Conservation (phyloP, 768 basidiomycete species). For the Lyophyllum atratum region DNA sequence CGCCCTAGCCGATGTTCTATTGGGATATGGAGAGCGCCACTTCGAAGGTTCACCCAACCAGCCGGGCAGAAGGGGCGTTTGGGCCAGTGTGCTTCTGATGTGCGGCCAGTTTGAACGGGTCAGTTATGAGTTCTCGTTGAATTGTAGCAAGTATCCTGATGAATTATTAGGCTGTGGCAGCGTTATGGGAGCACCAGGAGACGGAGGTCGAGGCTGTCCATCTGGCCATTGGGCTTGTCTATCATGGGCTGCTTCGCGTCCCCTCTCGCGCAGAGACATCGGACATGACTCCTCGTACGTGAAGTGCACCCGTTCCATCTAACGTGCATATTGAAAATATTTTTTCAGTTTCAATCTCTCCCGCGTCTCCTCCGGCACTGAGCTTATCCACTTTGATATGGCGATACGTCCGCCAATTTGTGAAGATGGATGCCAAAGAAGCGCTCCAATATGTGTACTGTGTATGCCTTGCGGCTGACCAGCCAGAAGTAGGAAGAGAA, state of each 20-base stretch:
- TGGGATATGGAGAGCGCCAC: conserved; percentile 80
- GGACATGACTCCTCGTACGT: conserved; percentile 77
- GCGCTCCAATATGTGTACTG: conserved; percentile 95
- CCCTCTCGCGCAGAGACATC: conserved; percentile 81
- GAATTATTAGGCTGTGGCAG: conserved; percentile 73
- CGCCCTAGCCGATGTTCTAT: conserved; percentile 70
- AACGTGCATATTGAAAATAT: background rate
- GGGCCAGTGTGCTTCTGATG: conserved; percentile 84
- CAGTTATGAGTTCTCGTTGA: conserved; percentile 21
- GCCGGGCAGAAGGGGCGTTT: conserved; percentile 62
- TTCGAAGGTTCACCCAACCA: conserved; percentile 71
- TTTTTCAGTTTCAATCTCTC: conserved; percentile 63
- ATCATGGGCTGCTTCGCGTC: conserved; percentile 89
- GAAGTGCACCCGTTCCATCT: background rate
- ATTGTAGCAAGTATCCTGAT: background rate
- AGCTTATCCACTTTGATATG: conserved; percentile 86
- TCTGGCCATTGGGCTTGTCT: conserved; percentile 86
- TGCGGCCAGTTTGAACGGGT: conserved; percentile 95
- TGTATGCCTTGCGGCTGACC: conserved; percentile 76
- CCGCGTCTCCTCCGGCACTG: conserved; percentile 69
- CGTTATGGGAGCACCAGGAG: conserved; percentile 84
- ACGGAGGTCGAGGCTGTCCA: conserved; percentile 95
- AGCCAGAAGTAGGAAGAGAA: conserved; percentile 72
- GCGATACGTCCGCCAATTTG: conserved; percentile 92
- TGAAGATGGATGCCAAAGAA: conserved; percentile 89